Percentiles rank a stretch among this genome's conserved stretches.
Evolutionary conservation across 805 yeast genomes (phyloP).

Genomic region (Metschnikowia koreensis): DNA sequence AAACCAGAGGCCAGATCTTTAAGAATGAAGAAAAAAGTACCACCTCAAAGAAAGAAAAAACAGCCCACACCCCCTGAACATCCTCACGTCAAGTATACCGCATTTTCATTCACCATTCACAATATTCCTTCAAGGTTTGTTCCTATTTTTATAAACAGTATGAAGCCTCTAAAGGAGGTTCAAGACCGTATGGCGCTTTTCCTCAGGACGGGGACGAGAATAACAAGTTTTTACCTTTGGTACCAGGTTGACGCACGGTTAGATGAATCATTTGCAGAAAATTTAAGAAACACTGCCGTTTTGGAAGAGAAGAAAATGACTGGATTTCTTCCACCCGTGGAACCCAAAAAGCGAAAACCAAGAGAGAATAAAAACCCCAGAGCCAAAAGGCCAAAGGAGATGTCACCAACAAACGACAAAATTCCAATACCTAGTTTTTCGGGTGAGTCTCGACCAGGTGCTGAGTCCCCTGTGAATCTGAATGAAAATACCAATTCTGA

Average conservation of each 20-base stretch:
- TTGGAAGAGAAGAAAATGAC: slow-evolving; percentile 50
- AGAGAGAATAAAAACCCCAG: slow-evolving; percentile 24
- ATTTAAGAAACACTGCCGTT: slow-evolving; percentile 54
- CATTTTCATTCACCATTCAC: slow-evolving; percentile 63
- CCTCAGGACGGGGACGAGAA: slow-evolving; percentile 56
- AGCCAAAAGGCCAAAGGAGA: slow-evolving; percentile 18
- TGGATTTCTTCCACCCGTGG: slow-evolving; percentile 28
- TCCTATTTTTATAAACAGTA: slow-evolving; percentile 65
- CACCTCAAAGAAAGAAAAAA: slow-evolving; percentile 17
- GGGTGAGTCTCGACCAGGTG: background rate
- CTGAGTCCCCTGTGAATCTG: background rate
- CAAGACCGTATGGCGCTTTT: slow-evolving; percentile 59
- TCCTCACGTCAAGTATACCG: slow-evolving; percentile 51
- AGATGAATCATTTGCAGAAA: slow-evolving; percentile 66
- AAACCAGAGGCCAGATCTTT: slow-evolving; percentile 11
- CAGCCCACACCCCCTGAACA: slow-evolving; percentile 29
- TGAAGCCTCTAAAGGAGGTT: slow-evolving; percentile 55
- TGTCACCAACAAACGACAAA: background rate
- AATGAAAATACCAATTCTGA: background rate
- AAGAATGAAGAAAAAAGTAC: slow-evolving; percentile 16
- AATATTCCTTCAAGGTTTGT: slow-evolving; percentile 66
- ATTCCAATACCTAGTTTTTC: background rate
- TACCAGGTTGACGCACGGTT: slow-evolving; percentile 75
- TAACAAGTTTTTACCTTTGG: slow-evolving; percentile 71
- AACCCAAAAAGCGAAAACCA: slow-evolving; percentile 33